Conservation (phyloP, 2,329 filamentous ascomycete species). For the Daldinia sp. region DNA sequence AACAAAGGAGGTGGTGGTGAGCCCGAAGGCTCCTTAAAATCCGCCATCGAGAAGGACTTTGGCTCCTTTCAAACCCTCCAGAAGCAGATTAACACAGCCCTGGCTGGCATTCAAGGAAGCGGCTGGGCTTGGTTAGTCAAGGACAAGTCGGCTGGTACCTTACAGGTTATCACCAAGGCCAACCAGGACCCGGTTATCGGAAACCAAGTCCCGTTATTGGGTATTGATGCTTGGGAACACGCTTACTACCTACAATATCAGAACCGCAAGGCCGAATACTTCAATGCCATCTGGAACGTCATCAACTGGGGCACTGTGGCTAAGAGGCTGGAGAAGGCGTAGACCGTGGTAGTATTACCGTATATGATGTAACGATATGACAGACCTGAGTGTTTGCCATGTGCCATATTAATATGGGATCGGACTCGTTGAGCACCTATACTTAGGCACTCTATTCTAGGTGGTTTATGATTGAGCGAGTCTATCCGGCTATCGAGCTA, state of each 20-base stretch:
- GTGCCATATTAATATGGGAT: neutral
- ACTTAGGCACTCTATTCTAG: neutral
- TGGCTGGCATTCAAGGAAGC: slow-evolving; percentile 69
- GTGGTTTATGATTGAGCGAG: no score
- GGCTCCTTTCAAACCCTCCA: slow-evolving; percentile 62
- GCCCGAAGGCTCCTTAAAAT: slow-evolving; percentile 56
- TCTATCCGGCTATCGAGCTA: neutral
- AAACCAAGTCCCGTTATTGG: slow-evolving; percentile 61
- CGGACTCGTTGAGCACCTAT: neutral
- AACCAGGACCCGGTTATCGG: slow-evolving; percentile 69
- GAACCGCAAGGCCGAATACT: slow-evolving; percentile 86
- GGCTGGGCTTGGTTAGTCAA: slow-evolving; percentile 74
- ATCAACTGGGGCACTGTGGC: slow-evolving; percentile 69
- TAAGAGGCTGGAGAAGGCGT: slow-evolving; percentile 44
- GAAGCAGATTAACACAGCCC: slow-evolving; percentile 61
- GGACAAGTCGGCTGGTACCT: slow-evolving; percentile 55
- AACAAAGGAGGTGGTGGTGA: slow-evolving; percentile 54
- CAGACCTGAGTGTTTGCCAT: neutral
- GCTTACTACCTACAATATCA: slow-evolving; percentile 72
- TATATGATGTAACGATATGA: neutral
- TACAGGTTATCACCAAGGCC: slow-evolving; percentile 68
- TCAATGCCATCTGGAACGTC: slow-evolving; percentile 80
- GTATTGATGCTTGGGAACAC: slow-evolving; percentile 72
- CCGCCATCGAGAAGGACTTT: slow-evolving; percentile 63
- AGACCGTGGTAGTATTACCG: slow-evolving; percentile 2